phyloP scores from a whole-genome alignment of 768 basidiomycete genomes.

The Boletus pseudopeckii region DNA sequence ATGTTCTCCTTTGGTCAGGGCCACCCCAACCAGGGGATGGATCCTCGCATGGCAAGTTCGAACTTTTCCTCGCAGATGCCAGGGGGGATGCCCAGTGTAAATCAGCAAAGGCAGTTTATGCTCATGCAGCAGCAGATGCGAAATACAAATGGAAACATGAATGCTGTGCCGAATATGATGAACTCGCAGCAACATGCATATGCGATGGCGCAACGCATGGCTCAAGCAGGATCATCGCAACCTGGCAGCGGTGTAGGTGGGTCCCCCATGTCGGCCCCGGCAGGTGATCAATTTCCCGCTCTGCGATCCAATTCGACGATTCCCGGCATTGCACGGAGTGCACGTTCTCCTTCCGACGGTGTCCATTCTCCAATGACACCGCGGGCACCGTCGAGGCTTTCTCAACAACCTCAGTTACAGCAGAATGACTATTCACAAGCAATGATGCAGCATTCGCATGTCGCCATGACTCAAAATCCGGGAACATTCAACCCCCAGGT shows the following conservation, averaged over 20 bases:
- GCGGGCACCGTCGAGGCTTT: slow-evolving; percentile 33
- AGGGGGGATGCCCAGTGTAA: slow-evolving; percentile 25
- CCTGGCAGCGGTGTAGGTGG: slow-evolving; percentile 26
- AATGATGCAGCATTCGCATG: slow-evolving; percentile 37
- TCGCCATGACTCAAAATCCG: slow-evolving; percentile 28
- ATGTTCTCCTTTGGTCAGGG: slow-evolving; percentile 31
- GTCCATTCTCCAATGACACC: slow-evolving; percentile 44
- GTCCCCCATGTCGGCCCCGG: slow-evolving; percentile 42
- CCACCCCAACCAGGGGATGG: slow-evolving; percentile 25
- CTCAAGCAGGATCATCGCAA: slow-evolving; percentile 40
- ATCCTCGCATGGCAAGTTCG: slow-evolving; percentile 29
- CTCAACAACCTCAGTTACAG: slow-evolving; percentile 47
- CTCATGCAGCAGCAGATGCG: slow-evolving; percentile 38
- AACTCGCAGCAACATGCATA: slow-evolving; percentile 34
- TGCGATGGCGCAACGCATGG: slow-evolving; percentile 42
- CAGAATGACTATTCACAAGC: slow-evolving; percentile 40
- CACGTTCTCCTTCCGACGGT: slow-evolving; percentile 71
- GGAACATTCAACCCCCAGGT: slow-evolving; percentile 33
- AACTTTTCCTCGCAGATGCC: slow-evolving; percentile 30
- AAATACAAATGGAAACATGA: slow-evolving; percentile 26
- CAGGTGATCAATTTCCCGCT: slow-evolving; percentile 43
- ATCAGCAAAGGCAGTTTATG: slow-evolving; percentile 47
- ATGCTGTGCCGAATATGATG: slow-evolving; percentile 29
- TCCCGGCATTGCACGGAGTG: slow-evolving; percentile 72
- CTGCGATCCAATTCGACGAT: slow-evolving; percentile 59